Evolutionary conservation across 257 asterid genomes (phyloP), one percentile per base, ranked within the genome.

Genomic region (Salvia rosmarinus): DNA sequence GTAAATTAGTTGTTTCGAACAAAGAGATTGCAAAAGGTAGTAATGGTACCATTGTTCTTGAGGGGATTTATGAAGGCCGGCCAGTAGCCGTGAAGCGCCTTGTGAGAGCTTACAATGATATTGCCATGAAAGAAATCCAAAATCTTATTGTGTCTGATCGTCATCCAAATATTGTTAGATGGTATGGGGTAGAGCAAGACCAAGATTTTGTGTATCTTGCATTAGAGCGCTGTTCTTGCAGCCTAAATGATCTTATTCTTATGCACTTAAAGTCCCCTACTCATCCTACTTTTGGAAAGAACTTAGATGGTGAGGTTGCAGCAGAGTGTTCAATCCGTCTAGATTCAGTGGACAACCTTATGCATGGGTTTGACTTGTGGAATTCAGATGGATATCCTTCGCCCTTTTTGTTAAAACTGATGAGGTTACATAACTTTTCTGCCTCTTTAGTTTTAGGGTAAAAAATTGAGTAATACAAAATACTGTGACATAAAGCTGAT

Each of bases 61-160:
- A 94, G 83, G 99, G 99, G 44, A 77, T 80, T 70, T 88, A 88
- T 76, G 96, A 87, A 65, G 90, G 97, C 25, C 96, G 96, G 47
- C 83, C 81, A 30, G 97, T 91, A 73, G 97, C 97, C 16, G 99
- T 94, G 80, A 94, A 94, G 82, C 96, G 99, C 73, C 95, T 94
- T 65, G 96, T 94, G 69, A 81, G 88, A 78, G 88, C 92, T 49
- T 88, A 86, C 75, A 89, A 94, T 77, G 96, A 91, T 74, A 76
- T 94, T 77, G 99, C 97, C 64, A 64, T 84, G 49, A 89, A 91
- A 77, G 99, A 94, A 69, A 94, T 94, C 44, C 91, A 84, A 77
- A 94, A 94, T 83, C 96, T 94, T 61, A 88, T 91, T 59, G 81
- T 87, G 68, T 94, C 99, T 62, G 99, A 94, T 75, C 81, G 82